These are phyloP conservation scores for Cladosporium sphaerospermum DNA, from an alignment of 2,329 filamentous ascomycete genomes.

Conservation along the genomic window DNA sequence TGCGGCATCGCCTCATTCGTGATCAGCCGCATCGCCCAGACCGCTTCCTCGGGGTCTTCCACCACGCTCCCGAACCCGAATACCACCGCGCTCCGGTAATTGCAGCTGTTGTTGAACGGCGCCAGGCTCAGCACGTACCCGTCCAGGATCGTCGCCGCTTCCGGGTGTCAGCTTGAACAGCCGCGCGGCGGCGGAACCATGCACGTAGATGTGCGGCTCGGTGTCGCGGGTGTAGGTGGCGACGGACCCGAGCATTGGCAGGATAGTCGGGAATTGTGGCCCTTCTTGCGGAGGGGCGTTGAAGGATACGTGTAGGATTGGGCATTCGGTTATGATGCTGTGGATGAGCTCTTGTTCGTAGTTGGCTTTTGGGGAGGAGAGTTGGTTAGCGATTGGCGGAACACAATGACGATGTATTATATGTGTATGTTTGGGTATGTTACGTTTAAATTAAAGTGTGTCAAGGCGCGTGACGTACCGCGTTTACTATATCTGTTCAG, in stretches of 20 bases:
- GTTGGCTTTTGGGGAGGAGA: slow-evolving; percentile 43
- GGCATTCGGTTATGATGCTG: slow-evolving; percentile 65
- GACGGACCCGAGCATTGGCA: slow-evolving; percentile 84
- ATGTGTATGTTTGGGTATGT: not conserved
- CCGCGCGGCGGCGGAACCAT: slow-evolving; percentile 75
- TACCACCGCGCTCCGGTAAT: slow-evolving; percentile 74
- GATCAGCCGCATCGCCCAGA: slow-evolving; percentile 72
- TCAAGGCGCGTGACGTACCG: not conserved
- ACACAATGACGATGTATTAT: not conserved
- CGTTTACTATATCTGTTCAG: slow-evolving; percentile 8
- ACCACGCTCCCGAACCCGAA: slow-evolving; percentile 69
- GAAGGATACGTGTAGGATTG: slow-evolving; percentile 76
- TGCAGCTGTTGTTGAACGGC: slow-evolving; percentile 75
- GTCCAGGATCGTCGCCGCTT: slow-evolving; percentile 65
- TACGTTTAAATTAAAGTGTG: not conserved
- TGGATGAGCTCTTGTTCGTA: slow-evolving; percentile 72
- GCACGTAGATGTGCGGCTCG: slow-evolving; percentile 66
- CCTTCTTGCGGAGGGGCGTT: slow-evolving; percentile 46
- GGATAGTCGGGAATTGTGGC: slow-evolving; percentile 63
- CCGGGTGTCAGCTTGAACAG: slow-evolving; percentile 60
- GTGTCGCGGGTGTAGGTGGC: slow-evolving; percentile 65
- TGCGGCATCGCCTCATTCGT: slow-evolving; percentile 65
- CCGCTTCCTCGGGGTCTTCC: slow-evolving; percentile 65
- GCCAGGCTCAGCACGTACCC: slow-evolving; percentile 74
- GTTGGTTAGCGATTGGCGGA: not conserved